Conservation (phyloP, 2,329 filamentous ascomycete species). For the Penicillium sp. region DNA sequence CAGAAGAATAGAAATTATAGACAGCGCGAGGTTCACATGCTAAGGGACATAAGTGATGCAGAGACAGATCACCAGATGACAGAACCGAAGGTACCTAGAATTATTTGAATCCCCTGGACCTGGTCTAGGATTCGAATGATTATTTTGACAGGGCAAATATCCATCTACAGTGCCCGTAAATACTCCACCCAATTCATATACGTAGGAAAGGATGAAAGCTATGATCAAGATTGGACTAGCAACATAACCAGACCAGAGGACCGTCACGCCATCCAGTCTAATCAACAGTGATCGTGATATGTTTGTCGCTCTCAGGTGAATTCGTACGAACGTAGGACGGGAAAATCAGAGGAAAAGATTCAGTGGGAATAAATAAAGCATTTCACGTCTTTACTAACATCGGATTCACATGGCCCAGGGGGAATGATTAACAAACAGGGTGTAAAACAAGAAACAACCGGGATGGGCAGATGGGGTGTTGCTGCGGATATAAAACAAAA, state of each 20-base stretch:
- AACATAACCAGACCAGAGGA: background rate
- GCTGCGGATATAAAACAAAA: conserved; percentile 26
- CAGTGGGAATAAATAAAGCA: conserved; percentile 18
- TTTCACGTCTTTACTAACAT: conserved; percentile 26
- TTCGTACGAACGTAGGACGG: background rate
- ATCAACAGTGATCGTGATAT: background rate
- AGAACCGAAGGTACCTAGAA: too few relatives aligned
- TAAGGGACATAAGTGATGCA: too few relatives aligned
- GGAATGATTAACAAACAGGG: conserved; percentile 24
- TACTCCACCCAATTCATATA: too few relatives aligned
- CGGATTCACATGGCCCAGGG: conserved; percentile 29
- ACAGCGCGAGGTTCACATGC: too few relatives aligned
- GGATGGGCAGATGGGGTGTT: conserved; percentile 1
- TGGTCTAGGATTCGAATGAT: too few relatives aligned
- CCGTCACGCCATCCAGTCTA: background rate
- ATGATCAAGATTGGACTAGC: background rate
- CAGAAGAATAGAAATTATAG: too few relatives aligned
- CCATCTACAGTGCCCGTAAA: too few relatives aligned
- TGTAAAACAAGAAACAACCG: conserved; percentile 1
- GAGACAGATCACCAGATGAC: too few relatives aligned
- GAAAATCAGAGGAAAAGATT: background rate
- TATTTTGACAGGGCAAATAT: too few relatives aligned
- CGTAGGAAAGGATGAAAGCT: background rate
- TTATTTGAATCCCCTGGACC: too few relatives aligned
- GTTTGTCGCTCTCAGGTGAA: too few relatives aligned